Percentiles rank a stretch among this genome's conserved stretches.
Conservation (phyloP, 352 stramenopile species). For the Phytophthora cactorum region DNA sequence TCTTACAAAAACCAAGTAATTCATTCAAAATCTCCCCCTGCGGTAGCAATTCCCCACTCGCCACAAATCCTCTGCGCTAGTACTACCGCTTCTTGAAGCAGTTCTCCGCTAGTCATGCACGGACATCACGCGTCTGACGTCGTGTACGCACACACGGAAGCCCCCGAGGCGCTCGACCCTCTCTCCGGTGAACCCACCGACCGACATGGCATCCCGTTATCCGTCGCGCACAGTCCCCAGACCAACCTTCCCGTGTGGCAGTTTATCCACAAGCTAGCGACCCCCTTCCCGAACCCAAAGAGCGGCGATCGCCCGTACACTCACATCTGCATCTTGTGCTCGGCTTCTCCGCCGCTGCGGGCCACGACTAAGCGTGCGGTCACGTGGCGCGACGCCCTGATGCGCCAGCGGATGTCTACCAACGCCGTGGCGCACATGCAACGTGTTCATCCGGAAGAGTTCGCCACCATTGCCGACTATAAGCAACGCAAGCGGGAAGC, state of each 20-base stretch:
- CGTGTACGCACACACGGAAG: background rate
- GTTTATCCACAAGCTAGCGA: conserved; percentile 38
- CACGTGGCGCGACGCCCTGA: conserved; percentile 38
- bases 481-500: conserved; percentile 30
- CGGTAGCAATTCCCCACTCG: conserved; percentile 17
- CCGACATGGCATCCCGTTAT: conserved; percentile 33
- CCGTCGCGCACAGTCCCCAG: conserved; percentile 32
- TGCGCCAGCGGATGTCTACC: conserved; percentile 49
- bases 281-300: conserved; percentile 28
- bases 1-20: conserved; percentile 18
- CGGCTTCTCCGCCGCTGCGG: conserved; percentile 12
- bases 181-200: conserved; percentile 24
- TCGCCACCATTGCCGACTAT: conserved; percentile 21
- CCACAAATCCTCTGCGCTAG: background rate
- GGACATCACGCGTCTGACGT: background rate
- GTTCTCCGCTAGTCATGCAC: conserved; percentile 8
- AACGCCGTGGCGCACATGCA: conserved; percentile 46
- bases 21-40: conserved; percentile 11
- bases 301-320: conserved; percentile 29
- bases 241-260: conserved; percentile 46
- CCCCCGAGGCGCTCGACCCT: background rate
- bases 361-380: conserved; percentile 1
- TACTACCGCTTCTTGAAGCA: conserved; percentile 14
- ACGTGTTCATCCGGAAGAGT: conserved; percentile 37
- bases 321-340: conserved; percentile 45